phyloP scores from a whole-genome alignment of 495 filamentous ascomycete genomes.

The Xylaria nigripes region DNA sequence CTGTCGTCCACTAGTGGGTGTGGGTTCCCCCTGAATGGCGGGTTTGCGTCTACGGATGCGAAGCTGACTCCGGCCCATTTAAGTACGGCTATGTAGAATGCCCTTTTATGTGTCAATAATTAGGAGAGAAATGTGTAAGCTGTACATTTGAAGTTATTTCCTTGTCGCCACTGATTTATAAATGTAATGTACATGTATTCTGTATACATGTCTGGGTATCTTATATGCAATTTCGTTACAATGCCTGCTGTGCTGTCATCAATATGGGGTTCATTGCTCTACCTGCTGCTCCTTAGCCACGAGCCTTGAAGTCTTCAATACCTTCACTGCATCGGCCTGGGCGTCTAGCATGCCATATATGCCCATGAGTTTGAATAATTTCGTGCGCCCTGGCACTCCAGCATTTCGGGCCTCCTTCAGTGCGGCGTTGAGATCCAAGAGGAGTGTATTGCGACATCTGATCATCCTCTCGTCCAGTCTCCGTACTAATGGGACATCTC shows the following conservation, averaged over 20 bases:
- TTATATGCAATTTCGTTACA: neutral
- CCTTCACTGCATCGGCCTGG: conserved; percentile 63
- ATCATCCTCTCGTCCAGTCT: conserved; percentile 48
- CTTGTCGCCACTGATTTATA: conserved; percentile 5
- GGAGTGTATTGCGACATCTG: conserved; percentile 57
- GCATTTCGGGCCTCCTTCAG: conserved; percentile 60
- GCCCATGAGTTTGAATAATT: conserved; percentile 59
- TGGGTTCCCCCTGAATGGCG: conserved; percentile 78
- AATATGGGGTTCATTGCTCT: neutral
- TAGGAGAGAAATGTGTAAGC: conserved; percentile 38
- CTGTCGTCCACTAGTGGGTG: conserved; percentile 79
- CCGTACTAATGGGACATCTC: conserved; percentile 34
- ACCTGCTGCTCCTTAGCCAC: neutral
- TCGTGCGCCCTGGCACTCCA: conserved; percentile 44
- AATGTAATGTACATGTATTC: neutral
- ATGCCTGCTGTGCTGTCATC: neutral
- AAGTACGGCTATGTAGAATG: conserved; percentile 41
- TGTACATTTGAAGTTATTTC: conserved; percentile 39
- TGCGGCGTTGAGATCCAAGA: conserved; percentile 75
- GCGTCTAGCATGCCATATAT: conserved; percentile 76
- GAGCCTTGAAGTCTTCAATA: conserved; percentile 42
- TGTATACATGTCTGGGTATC: conserved; percentile 25
- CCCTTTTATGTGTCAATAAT: conserved; percentile 25
- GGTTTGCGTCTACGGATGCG: conserved; percentile 55
- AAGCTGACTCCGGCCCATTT: conserved; percentile 45